Base-by-base conservation (phyloP, 2,329 filamentous ascomycete genomes). In the Calonectria pseudoreteaudii region DNA sequence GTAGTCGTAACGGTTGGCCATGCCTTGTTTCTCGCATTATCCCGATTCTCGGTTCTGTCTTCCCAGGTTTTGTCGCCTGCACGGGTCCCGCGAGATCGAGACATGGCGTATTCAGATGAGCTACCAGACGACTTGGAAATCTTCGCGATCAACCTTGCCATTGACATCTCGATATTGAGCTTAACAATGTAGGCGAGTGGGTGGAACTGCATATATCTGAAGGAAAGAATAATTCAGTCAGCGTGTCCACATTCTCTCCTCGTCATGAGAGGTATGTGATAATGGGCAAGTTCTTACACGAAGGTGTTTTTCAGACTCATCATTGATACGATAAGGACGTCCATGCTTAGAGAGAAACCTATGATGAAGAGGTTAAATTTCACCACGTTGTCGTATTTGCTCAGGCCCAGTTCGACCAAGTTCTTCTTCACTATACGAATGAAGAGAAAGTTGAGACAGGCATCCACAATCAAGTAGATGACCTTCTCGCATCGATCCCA, bases 331-430 rank as follows among this genome's bases (percentile, higher is more conserved):
- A 62, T 62, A 16, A 62, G 34, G 16, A 62, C 56, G 26, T 41
- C 56, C 56, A 62, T 62, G 23, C 56, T 62, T n/a, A 62, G 34
- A 16, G 34, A 62, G 26, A 62, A 62, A 3, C 56, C 56, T 11
- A 62, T 62, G 26, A 62, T 62, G 36, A 62, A 62, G n/a, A 62
- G 16, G 31, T 62, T 62, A 36, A 62, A 62, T 26, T 62, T 62
- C 13, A 62, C 56, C 13, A 62, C 56, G 5, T 62, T 62, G 56
- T 62, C 36, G n/a, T 62, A 62, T 13, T 62, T 62, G 56, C 36
- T 62, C 13, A 62, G 56, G 8, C 56, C 56, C 3, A 62, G 23
- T 26, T 62, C 56, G 16, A 62, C 56, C 8, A 62, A 28, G 38
- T 62, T 62, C 56, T 62, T 62, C 23, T 62, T 62, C 10, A 62